These are phyloP conservation scores for Dendrobium catenatum DNA, from an alignment of 106 monocot species.

Conservation along the genomic window DNA sequence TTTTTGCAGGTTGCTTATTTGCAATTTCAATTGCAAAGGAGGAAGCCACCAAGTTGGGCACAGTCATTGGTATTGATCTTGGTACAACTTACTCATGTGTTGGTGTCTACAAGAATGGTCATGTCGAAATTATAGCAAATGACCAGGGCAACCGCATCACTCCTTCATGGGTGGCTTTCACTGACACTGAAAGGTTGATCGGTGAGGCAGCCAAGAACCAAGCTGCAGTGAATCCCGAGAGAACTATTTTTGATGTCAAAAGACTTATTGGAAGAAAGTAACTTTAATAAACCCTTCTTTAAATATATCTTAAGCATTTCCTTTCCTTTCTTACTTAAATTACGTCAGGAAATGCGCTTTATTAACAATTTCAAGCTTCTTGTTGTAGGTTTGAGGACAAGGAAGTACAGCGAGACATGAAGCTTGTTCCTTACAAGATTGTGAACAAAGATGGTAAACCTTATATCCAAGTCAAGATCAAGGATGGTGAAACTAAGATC, in stretches of 20 bases:
- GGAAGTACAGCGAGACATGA: conserved; percentile 27
- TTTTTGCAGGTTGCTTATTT: conserved; percentile 12
- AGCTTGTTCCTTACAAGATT: conserved; percentile 29
- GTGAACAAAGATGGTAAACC: conserved; percentile 32
- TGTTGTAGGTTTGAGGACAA: conserved; percentile 17
- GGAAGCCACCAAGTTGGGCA: conserved; percentile 28
- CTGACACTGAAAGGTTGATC: conserved; percentile 27
- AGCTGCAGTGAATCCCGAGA: conserved; percentile 28
- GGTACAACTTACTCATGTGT: conserved; percentile 35
- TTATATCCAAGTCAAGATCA: conserved; percentile 22
- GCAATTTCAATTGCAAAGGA: conserved; percentile 22
- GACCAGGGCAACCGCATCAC: conserved; percentile 43
- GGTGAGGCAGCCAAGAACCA: conserved; percentile 38
- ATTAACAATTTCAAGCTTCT: no score
- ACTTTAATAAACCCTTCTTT: no score
- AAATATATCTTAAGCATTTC: no score
- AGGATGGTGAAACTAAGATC: conserved; percentile 30
- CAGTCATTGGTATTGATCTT: conserved; percentile 43
- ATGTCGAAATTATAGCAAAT: conserved; percentile 31
- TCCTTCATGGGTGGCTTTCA: conserved; percentile 38
- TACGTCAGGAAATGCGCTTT: no score
- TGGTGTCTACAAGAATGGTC: conserved; percentile 36
- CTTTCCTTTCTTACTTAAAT: no score
- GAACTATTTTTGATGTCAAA: conserved; percentile 35
- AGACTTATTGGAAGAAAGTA: conserved; percentile 35